These are phyloP conservation scores for Luffa aegyptiaca DNA, from an alignment of 306 rosid species.

Conservation along the genomic window DNA sequence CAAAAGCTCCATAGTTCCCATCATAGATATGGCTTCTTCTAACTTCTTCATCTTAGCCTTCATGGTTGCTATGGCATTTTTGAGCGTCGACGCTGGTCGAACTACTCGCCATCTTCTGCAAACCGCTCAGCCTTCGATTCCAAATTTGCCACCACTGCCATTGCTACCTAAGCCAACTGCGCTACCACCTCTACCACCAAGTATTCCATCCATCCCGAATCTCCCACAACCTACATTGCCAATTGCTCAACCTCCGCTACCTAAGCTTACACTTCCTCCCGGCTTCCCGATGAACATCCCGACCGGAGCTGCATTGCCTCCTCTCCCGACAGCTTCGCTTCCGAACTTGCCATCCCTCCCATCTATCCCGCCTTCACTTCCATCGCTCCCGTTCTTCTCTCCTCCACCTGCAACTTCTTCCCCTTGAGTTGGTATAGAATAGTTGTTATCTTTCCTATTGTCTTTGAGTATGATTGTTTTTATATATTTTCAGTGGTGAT, in stretches of 20 bases:
- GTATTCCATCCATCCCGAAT: neutral
- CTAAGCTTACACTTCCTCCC: conserved; percentile 7
- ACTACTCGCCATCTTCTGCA: conserved; percentile 10
- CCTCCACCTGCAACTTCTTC: conserved; percentile 15
- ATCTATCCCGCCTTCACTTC: neutral
- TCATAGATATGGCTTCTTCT: neutral
- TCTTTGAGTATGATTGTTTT: neutral
- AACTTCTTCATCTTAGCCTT: neutral
- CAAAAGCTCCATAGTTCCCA: neutral
- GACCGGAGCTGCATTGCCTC: neutral
- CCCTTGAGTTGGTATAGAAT: conserved; percentile 7
- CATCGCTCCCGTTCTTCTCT: conserved; percentile 5
- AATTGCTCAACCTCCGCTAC: neutral
- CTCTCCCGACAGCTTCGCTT: neutral
- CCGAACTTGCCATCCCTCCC: neutral
- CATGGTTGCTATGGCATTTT: neutral
- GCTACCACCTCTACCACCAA: neutral
- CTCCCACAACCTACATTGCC: conserved; percentile 7
- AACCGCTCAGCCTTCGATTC: neutral
- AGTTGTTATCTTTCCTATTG: neutral
- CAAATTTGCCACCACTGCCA: neutral
- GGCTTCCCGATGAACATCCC: conserved; percentile 4
- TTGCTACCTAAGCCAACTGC: neutral
- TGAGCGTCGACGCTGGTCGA: neutral
- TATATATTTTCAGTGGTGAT: neutral